Evolutionary conservation across 495 filamentous ascomycete species (phyloP), one percentile per base, ranked within the genome.

Genomic region (Hyaloscypha variabilis): DNA sequence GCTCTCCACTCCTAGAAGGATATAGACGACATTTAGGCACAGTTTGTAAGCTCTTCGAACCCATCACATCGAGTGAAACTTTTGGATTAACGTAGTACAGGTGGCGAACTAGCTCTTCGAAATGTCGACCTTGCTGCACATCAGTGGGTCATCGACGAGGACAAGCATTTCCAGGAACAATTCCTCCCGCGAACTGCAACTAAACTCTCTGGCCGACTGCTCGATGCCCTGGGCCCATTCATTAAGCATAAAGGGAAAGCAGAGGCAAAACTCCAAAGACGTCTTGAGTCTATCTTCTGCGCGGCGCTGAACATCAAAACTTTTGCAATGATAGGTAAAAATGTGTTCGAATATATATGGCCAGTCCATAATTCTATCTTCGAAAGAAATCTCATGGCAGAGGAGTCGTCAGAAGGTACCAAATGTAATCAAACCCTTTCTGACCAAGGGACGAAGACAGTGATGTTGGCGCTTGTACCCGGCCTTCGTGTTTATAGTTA

Each of bases 321-420:
- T 51, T 24, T 51, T n/a, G 49, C 6, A 51, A 51, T 51, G 49
- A 51, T 51, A 5, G 49, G 49, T 51, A 51, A 51, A 51, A 51
- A 51, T 17, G 23, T 51, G 49, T 51, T 51, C 49, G 49, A 51
- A 51, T 51, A 6, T 51, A 51, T 51, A 4, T 51, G 49, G 49
- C 49, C 49, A 51, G 49, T 17, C 4, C 23, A 24, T 17, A 51
- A 51, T 51, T 51, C 19, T 17, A 51, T 4, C 49, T 51, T 51
- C 19, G 49, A 51, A 51, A 24, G 23, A n/a, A 19, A 24, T 51
- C 19, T 4, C 14, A 51, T 51, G 49, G 23, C 19, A 51, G 49
- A 51, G 23, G 49, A 51, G 49, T 51, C 49, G 23, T 17, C 49
- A 51, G 49, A 51, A 24, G 49, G 49, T 51, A 51, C 17, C 19